phyloP scores from a whole-genome alignment of 306 rosid species.

The Quercus rubra region DNA sequence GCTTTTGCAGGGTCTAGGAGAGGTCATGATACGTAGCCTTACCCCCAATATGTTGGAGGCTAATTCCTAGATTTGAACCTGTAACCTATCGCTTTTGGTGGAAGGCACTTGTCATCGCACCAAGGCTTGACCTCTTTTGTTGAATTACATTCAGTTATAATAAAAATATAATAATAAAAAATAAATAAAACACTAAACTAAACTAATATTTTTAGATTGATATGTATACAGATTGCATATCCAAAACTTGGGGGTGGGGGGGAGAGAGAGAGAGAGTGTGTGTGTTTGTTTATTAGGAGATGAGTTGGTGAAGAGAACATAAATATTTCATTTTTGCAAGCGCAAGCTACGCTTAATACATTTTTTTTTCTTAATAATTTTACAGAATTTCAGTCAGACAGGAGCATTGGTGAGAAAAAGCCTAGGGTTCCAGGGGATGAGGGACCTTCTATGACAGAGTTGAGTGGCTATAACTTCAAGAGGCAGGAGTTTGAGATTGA shows the following conservation, averaged over 20 bases:
- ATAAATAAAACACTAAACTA: too few species aligned
- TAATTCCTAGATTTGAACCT: too few species aligned
- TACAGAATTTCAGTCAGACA: slow-evolving; percentile 53
- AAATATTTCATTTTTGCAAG: neutral
- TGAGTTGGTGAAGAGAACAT: neutral
- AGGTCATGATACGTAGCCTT: too few species aligned
- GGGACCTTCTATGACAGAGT: slow-evolving; percentile 58
- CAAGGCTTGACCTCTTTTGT: neutral
- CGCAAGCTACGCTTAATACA: neutral
- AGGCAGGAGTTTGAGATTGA: slow-evolving; percentile 85
- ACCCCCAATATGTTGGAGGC: too few species aligned
- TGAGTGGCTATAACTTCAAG: slow-evolving; percentile 81
- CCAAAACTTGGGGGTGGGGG: too few species aligned
- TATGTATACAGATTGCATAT: neutral
- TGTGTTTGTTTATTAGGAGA: neutral
- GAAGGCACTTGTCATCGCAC: too few species aligned
- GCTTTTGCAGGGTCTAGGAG: too few species aligned
- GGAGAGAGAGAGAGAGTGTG: too few species aligned
- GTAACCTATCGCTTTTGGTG: too few species aligned
- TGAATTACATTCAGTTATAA: neutral
- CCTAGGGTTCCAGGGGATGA: slow-evolving; percentile 63
- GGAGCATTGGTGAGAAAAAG: slow-evolving; percentile 78
- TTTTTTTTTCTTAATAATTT: slow-evolving; percentile 9
- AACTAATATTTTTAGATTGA: neutral
- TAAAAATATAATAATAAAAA: neutral